Evolutionary conservation across 2,329 filamentous ascomycete genomes (phyloP), one percentile per base, ranked within the genome.

Genomic region (Trichoderma harzianum): DNA sequence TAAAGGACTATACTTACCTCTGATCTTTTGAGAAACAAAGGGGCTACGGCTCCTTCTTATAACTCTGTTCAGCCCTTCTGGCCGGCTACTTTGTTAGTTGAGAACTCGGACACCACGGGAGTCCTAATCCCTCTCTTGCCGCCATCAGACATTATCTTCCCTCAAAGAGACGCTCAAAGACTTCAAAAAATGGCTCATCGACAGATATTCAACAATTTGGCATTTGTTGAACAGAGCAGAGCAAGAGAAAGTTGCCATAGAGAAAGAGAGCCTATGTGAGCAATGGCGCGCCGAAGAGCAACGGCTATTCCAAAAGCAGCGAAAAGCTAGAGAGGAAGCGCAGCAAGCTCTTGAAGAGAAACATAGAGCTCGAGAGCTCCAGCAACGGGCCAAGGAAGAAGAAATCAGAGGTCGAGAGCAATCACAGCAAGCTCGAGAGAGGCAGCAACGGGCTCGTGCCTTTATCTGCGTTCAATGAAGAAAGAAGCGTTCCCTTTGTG

Each of bases 141-240:
- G 34, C 34, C 34, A 36, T 36, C 34, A 36, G 34, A 36, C 34
- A 36, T 36, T 14, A 14, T 14, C 34, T 14, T 71, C 72, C 12
- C 32, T 71, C 21, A 21, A 36, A 1, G 6, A 60, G n/a, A 18
- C 60, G 30, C 68, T 72, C 24, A 11, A 18, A 7, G 11, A 21
- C 36, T 24, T 72, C n/a, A 71, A 57, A 34, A 12, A 67, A 30
- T 70, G 71, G 67, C 36, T 72, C 8, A 5, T 60, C 11, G 21
- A 24, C 16, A 66, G 58, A 10, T 63, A 58, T 43, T 32, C 32
- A 21, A 39, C 68, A 24, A 26, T 58, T 14, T 43, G 39, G 11
- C 34, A 28, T 1, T 28, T 65, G 12, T 10, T 71, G 16, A 55
- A 61, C 1, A 55, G 53, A 3, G 28, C 21, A 12, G 55, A 60